Conservation (phyloP, 441 rosid species). For the Brassica hybrid region DNA sequence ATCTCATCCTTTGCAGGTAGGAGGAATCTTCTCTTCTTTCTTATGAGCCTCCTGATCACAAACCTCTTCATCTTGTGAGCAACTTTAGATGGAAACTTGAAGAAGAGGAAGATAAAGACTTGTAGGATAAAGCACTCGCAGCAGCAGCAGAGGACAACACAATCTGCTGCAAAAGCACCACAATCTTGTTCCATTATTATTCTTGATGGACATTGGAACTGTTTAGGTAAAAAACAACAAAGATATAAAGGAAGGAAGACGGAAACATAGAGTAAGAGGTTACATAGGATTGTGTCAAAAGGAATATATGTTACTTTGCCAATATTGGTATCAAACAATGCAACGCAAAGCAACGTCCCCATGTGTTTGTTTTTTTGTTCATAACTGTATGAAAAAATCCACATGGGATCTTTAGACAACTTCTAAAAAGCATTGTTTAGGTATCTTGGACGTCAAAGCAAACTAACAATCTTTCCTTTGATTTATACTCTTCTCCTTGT, state of each 20-base stretch:
- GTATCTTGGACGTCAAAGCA: conserved; percentile 50
- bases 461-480: conserved; percentile 14
- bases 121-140: conserved; percentile 77
- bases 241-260: conserved; percentile 17
- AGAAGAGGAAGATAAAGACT: conserved; percentile 55
- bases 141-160: conserved; percentile 70
- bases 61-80: conserved; percentile 50
- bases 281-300: conserved; percentile 37
- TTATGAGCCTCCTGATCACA: conserved; percentile 48
- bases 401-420: conserved; percentile 26
- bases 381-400: conserved; percentile 22
- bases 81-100: conserved; percentile 59
- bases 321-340: conserved; percentile 36
- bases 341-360: conserved; percentile 38
- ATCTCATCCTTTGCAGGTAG: conserved; percentile 17
- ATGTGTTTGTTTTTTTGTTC: conserved; percentile 23
- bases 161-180: conserved; percentile 66
- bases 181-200: conserved; percentile 50
- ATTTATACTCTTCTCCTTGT: no score
- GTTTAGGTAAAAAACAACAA: conserved; percentile 6
- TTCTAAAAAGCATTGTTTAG: conserved; percentile 23
- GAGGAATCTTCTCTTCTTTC: conserved; percentile 27
- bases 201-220: conserved; percentile 4
- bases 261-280: conserved; percentile 26
- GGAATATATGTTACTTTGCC: conserved; percentile 41